Conservation (phyloP, 164 flowering plant species). For the Aristolochia californica region DNA sequence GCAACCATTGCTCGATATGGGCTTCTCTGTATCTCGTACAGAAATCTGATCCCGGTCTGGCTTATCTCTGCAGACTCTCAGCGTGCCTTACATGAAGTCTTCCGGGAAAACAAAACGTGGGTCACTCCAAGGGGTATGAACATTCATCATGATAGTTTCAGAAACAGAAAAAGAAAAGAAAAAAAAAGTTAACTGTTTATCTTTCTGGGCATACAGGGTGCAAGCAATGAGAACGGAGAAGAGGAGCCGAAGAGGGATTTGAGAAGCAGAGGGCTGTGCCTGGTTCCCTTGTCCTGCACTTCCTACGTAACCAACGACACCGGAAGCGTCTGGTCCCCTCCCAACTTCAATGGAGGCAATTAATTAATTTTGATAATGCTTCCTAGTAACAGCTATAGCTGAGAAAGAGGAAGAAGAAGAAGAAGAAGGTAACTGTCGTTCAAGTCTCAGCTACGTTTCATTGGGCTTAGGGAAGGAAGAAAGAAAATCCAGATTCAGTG, state of each 20-base stretch:
- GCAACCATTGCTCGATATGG: no score
- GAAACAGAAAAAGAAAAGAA: no score
- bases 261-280: constrained; percentile 75
- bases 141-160: neutral
- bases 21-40: no score
- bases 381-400: no score
- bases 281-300: constrained; percentile 77
- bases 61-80: constrained; percentile 53
- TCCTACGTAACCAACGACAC: constrained; percentile 46
- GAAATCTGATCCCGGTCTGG: neutral
- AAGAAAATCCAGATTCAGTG: constrained; percentile 20
- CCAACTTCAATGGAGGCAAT: constrained; percentile 25
- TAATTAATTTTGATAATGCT: neutral
- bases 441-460: no score
- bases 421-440: no score
- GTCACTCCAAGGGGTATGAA: constrained; percentile 39
- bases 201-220: neutral
- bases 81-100: constrained; percentile 88
- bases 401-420: no score
- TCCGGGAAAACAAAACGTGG: constrained; percentile 28
- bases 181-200: no score
- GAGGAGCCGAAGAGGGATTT: constrained; percentile 46
- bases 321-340: constrained; percentile 47
- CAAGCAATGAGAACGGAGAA: constrained; percentile 14
- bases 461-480: neutral